phyloP scores from a whole-genome alignment of 2,329 filamentous ascomycete species.

The Blastomyces parvus region DNA sequence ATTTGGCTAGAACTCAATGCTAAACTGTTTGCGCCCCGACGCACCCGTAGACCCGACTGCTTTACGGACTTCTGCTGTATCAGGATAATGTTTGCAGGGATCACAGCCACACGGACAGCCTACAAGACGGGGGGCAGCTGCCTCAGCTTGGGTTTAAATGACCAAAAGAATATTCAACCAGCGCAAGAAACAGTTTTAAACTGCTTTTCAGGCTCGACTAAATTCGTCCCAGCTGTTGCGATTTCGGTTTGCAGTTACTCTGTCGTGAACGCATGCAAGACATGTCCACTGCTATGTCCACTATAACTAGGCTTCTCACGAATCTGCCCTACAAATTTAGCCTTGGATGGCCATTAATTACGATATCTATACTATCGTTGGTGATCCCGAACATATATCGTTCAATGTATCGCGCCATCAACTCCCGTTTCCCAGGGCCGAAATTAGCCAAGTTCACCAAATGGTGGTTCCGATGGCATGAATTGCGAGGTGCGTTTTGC shows the following conservation, averaged over 20 bases:
- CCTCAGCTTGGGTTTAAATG: neutral
- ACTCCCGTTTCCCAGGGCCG: constrained; percentile 16
- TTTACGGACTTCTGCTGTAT: neutral
- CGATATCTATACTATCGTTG: neutral
- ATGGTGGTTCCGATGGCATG: constrained; percentile 14
- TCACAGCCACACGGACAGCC: neutral
- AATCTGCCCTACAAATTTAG: neutral
- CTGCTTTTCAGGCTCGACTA: neutral
- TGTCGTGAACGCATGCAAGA: neutral
- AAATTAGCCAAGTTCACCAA: constrained; percentile 15
- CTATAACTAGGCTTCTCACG: neutral
- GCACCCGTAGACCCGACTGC: too few species aligned
- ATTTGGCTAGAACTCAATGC: neutral
- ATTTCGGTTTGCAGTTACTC: neutral
- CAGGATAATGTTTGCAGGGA: neutral
- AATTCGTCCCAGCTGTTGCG: neutral
- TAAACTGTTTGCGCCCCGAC: neutral
- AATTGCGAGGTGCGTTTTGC: constrained; percentile 12
- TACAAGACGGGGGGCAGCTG: neutral
- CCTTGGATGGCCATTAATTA: neutral
- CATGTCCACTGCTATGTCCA: neutral
- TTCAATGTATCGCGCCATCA: constrained; percentile 8
- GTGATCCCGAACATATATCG: neutral
- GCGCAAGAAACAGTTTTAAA: neutral
- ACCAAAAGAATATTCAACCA: neutral